Conservation (phyloP, 169 alveolate species). For the Plasmodium gallinaceum region DNA sequence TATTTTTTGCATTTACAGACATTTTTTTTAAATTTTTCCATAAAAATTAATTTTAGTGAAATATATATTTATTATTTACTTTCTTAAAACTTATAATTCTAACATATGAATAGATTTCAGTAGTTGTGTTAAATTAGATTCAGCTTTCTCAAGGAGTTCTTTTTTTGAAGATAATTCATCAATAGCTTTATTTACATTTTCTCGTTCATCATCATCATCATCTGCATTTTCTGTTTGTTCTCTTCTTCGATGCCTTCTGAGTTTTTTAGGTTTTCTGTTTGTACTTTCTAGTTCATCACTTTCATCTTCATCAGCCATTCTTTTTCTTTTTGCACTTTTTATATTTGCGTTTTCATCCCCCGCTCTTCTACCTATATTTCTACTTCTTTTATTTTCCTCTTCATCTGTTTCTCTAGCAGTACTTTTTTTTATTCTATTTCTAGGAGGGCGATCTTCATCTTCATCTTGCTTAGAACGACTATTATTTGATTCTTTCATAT, state of each 20-base stretch:
- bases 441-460: too few relatives aligned
- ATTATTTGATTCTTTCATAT: not conserved
- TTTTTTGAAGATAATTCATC: constrained; percentile 29
- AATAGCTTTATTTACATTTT: constrained; percentile 36
- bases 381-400: not conserved
- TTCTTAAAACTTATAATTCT: constrained; percentile 6
- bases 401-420: not conserved
- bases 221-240: constrained; percentile 1
- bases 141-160: constrained; percentile 35
- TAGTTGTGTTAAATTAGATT: constrained; percentile 13
- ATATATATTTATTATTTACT: not conserved
- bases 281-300: constrained; percentile 1
- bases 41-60: not conserved
- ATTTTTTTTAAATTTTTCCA: too few relatives aligned
- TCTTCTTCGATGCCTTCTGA: not conserved
- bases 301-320: not conserved
- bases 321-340: not conserved
- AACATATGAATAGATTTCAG: constrained; percentile 30
- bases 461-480: not conserved
- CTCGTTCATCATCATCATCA: constrained; percentile 12
- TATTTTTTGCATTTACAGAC: not conserved
- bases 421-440: too few relatives aligned
- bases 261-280: not conserved
- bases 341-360: not conserved
- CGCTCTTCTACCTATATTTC: not conserved